Conservation (phyloP, 225 moss, liverwort and hornwort genomes). For the Sphagnum tenellum region DNA sequence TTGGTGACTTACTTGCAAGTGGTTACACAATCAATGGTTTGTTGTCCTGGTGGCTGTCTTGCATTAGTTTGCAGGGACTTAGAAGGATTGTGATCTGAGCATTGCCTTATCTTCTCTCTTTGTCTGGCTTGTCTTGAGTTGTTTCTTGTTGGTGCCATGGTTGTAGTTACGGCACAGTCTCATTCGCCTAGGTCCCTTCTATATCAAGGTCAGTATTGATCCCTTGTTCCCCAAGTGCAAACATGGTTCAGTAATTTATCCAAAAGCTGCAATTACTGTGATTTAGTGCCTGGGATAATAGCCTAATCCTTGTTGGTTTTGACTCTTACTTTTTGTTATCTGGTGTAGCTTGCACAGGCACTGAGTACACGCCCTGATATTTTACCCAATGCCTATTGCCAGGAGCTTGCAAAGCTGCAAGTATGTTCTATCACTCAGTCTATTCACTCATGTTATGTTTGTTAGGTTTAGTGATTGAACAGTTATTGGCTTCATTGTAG, state of each 20-base stretch:
- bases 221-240: too few species aligned
- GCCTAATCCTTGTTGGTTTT: not conserved
- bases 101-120: not conserved
- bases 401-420: conserved; percentile 83
- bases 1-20: too few species aligned
- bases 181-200: conserved; percentile 70
- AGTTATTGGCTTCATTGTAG: too few species aligned
- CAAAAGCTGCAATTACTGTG: too few species aligned
- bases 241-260: too few species aligned
- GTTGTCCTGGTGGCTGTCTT: not conserved
- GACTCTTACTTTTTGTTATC: not conserved
- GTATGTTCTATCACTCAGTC: conserved; percentile 12
- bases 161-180: conserved; percentile 39
- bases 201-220: conserved; percentile 45
- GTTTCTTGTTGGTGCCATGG: not conserved
- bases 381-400: conserved; percentile 65
- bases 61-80: not conserved
- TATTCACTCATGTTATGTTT: too few species aligned
- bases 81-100: not conserved
- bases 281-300: too few species aligned
- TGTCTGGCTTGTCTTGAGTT: not conserved
- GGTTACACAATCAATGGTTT: too few species aligned
- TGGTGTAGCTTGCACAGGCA: conserved; percentile 71
- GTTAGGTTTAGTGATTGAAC: too few species aligned
- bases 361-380: conserved; percentile 84